Percentiles rank a stretch among this genome's conserved stretches.
Conservation (phyloP, 2,329 filamentous ascomycete species). For the Fusarium multiceps region DNA sequence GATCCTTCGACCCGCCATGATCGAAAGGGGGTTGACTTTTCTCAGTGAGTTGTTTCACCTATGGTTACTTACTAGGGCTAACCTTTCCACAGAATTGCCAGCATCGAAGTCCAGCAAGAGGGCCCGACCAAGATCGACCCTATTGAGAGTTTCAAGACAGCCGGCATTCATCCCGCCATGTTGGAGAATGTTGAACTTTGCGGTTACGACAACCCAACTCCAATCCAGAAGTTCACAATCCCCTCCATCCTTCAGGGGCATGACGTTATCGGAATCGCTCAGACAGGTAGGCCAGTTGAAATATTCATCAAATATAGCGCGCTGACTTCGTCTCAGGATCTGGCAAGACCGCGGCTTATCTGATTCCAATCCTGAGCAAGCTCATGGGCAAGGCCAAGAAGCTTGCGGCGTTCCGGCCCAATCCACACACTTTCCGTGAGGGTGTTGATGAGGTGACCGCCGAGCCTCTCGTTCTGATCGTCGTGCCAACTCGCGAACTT, state of each 20-base stretch:
- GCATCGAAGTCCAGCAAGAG: constrained; percentile 68
- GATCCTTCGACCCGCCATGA: constrained; percentile 60
- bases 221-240: constrained; percentile 87
- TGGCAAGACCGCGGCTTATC: constrained; percentile 93
- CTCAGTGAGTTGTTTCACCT: constrained; percentile 60
- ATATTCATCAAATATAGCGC: neutral
- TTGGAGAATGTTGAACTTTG: constrained; percentile 79
- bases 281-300: constrained; percentile 71
- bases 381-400: constrained; percentile 97
- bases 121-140: constrained; percentile 63
- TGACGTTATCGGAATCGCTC: constrained; percentile 89
- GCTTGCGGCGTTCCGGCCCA: constrained; percentile 81
- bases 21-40: constrained; percentile 70
- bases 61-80: constrained; percentile 27
- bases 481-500: constrained; percentile 89
- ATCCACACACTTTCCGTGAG: constrained; percentile 65
- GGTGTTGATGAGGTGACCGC: constrained; percentile 68
- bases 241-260: constrained; percentile 80
- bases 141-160: constrained; percentile 73
- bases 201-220: constrained; percentile 79
- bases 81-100: constrained; percentile 59
- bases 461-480: constrained; percentile 87
- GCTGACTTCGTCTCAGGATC: constrained; percentile 70
- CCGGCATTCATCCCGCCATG: constrained; percentile 88
- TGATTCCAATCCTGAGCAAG: constrained; percentile 88